These are phyloP conservation scores for Trichocomaceae sp. DNA, from an alignment of 2,329 filamentous ascomycete genomes.

Conservation along the genomic window DNA sequence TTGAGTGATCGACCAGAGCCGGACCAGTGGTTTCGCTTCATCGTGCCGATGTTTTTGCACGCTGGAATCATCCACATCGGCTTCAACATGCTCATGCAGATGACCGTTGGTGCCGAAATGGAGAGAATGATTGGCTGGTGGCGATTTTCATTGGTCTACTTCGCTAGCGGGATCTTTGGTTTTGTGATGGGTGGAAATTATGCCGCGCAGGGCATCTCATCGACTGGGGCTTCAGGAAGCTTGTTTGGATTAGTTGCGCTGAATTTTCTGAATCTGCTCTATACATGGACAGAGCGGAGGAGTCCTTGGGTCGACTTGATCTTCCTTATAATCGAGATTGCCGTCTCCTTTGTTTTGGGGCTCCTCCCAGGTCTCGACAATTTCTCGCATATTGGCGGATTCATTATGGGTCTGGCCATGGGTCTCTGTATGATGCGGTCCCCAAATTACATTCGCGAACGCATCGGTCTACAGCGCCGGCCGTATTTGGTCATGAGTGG, in stretches of 20 bases:
- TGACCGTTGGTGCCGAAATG: conserved; percentile 87
- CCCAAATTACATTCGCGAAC: conserved; percentile 68
- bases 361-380: conserved; percentile 91
- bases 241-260: conserved; percentile 90
- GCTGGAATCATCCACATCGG: conserved; percentile 89
- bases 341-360: conserved; percentile 86
- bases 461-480: conserved; percentile 61
- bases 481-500: conserved; percentile 64
- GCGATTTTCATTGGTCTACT: conserved; percentile 83
- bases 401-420: conserved; percentile 81
- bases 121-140: conserved; percentile 82
- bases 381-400: conserved; percentile 94
- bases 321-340: conserved; percentile 77
- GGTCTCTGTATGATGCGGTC: conserved; percentile 85
- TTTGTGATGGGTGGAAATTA: conserved; percentile 94
- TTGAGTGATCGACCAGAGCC: conserved; percentile 58
- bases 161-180: conserved; percentile 87
- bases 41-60: conserved; percentile 90
- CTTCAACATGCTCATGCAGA: conserved; percentile 88
- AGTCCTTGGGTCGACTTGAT: conserved; percentile 76
- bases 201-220: conserved; percentile 71
- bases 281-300: conserved; percentile 77
- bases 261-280: conserved; percentile 79
- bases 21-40: conserved; percentile 96
- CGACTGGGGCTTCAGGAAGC: conserved; percentile 80